A percentile compares a stretch with the other conserved stretches of the same genome.
Evolutionary conservation across 1,284 basidiomycete genomes (phyloP).

Genomic region (Fomitopsis betulina): DNA sequence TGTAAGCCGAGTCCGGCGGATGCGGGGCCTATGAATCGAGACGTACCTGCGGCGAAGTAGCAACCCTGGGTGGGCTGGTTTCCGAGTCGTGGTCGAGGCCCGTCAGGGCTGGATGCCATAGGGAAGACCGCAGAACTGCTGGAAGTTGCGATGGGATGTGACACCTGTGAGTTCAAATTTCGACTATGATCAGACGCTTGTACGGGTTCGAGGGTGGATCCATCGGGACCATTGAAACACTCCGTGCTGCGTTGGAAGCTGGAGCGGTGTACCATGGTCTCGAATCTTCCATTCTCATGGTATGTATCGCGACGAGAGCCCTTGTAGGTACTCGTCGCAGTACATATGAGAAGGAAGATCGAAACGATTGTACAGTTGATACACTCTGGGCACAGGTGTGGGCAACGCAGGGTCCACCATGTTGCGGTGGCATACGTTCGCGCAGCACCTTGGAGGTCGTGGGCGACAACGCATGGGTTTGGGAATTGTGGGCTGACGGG

Average conservation of each 20-base stretch:
- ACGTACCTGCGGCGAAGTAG: neutral
- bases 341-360: conserved; percentile 23
- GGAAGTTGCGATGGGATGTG: neutral
- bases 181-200: neutral
- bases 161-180: neutral
- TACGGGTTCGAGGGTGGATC: neutral
- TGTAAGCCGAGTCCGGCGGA: neutral
- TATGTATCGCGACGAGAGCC: conserved; percentile 20
- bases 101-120: too few species aligned
- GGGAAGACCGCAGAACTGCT: neutral
- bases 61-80: neutral
- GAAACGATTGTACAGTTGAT: conserved; percentile 11
- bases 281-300: conserved; percentile 28
- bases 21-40: neutral
- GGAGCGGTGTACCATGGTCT: conserved; percentile 16
- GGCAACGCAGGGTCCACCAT: neutral
- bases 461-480: too few species aligned
- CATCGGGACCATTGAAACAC: neutral
- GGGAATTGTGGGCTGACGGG: too few species aligned
- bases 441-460: too few species aligned
- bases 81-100: too few species aligned
- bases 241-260: neutral
- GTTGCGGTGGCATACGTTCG: neutral
- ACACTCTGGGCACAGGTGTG: neutral
- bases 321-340: conserved; percentile 18